These are phyloP conservation scores for Santalum album DNA, from an alignment of 164 flowering plant species.

Conservation along the genomic window DNA sequence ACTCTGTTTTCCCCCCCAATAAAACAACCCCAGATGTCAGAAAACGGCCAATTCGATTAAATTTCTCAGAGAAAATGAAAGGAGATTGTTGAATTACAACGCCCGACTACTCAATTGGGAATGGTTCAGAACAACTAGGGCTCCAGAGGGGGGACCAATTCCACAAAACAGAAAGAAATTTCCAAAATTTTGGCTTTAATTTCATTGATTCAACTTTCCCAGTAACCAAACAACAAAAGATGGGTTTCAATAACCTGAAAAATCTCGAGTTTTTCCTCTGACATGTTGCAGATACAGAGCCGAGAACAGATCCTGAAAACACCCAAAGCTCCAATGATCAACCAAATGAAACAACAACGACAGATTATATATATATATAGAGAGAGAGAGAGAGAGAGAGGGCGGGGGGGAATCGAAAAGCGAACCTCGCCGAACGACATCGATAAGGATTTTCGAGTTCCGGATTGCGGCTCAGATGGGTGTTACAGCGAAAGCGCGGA, in stretches of 20 bases:
- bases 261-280: slow-evolving; percentile 16
- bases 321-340: background rate
- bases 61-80: background rate
- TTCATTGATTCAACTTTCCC: background rate
- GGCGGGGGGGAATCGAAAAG: background rate
- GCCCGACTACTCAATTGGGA: background rate
- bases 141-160: too few species aligned
- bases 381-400: background rate
- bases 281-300: slow-evolving; percentile 13
- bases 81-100: background rate
- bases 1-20: slow-evolving; percentile 10
- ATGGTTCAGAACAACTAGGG: too few species aligned
- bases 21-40: background rate
- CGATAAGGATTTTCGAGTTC: background rate
- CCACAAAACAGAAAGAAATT: too few species aligned
- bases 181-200: too few species aligned
- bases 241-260: slow-evolving; percentile 23
- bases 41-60: background rate
- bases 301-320: slow-evolving; percentile 29
- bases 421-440: slow-evolving; percentile 23
- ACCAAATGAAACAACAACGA: too few species aligned
- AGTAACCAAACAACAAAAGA: background rate
- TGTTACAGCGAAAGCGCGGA: too few species aligned
- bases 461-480: too few species aligned
- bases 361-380: too few species aligned